Evolutionary conservation across 345 rosid species (phyloP).

Genomic region (Camelina neglecta): DNA sequence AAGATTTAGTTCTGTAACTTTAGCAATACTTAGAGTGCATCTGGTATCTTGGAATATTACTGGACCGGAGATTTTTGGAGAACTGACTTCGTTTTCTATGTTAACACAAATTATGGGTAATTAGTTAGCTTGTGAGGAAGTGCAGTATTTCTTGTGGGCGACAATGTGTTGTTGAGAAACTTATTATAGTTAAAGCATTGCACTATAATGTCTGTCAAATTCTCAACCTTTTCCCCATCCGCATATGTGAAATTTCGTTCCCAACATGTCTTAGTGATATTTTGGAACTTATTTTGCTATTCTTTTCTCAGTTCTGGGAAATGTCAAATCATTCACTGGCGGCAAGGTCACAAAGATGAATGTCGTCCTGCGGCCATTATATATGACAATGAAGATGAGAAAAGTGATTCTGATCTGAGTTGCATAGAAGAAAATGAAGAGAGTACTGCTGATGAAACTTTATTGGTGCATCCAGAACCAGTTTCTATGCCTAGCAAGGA

Average conservation of each 20-base stretch:
- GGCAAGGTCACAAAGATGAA: constrained; percentile 95
- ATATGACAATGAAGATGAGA: constrained; percentile 45
- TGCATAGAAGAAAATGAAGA: constrained; percentile 42
- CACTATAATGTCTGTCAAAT: constrained; percentile 11
- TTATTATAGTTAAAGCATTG: constrained; percentile 20
- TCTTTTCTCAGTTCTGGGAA: constrained; percentile 63
- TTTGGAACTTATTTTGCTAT: constrained; percentile 27
- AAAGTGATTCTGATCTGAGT: constrained; percentile 46
- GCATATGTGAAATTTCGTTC: not conserved
- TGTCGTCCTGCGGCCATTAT: constrained; percentile 59
- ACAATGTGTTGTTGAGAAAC: constrained; percentile 13
- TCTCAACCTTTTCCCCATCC: not conserved
- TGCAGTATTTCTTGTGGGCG: not conserved
- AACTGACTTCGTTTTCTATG: not conserved
- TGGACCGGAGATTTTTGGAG: not conserved
- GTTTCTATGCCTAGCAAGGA: constrained; percentile 44
- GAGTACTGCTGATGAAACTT: constrained; percentile 42
- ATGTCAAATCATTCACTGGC: constrained; percentile 95
- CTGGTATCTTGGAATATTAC: constrained; percentile 17
- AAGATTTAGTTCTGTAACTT: constrained; percentile 1
- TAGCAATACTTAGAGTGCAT: constrained; percentile 29
- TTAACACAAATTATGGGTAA: not conserved
- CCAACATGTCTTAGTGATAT: constrained; percentile 19
- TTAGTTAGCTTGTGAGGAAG: not conserved
- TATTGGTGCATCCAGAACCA: constrained; percentile 40